Percentiles rank a stretch among this genome's conserved stretches.
Conservation (phyloP, 2,329 filamentous ascomycete genomes). For the Penicillium sp. region DNA sequence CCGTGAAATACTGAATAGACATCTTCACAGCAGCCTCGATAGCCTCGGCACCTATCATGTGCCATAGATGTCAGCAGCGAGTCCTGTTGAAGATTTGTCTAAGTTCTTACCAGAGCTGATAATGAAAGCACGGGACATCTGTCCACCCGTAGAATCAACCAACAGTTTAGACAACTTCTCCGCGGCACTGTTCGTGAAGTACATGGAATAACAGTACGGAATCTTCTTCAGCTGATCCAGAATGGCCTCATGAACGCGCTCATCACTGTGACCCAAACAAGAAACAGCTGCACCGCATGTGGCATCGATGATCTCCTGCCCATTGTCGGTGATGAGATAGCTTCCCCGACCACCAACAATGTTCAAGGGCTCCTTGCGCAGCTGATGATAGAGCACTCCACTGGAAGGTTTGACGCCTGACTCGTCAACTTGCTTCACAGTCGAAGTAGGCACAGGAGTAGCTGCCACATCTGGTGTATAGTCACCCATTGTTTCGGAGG, state of each 20-base stretch:
- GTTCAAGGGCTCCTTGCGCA: conserved; percentile 42
- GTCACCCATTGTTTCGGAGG: conserved; percentile 19
- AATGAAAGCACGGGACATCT: conserved; percentile 54
- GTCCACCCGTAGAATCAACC: conserved; percentile 47
- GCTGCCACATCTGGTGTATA: conserved; percentile 12
- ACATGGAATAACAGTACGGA: conserved; percentile 55
- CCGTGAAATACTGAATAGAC: conserved; percentile 60
- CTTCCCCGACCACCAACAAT: conserved; percentile 48
- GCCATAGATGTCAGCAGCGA: conserved; percentile 1
- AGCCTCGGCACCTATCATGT: conserved; percentile 56
- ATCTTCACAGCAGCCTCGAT: conserved; percentile 65
- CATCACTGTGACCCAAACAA: conserved; percentile 65
- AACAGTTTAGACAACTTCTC: conserved; percentile 51
- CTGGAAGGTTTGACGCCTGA: conserved; percentile 10
- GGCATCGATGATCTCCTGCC: conserved; percentile 62
- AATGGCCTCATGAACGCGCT: conserved; percentile 59
- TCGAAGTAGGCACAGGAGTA: neutral
- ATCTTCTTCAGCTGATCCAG: conserved; percentile 55
- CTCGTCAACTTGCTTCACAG: neutral
- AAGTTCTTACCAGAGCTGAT: conserved; percentile 50
- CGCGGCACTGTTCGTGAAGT: conserved; percentile 52
- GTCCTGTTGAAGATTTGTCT: neutral
- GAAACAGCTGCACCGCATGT: conserved; percentile 68
- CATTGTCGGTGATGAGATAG: conserved; percentile 48
- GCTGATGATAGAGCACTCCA: conserved; percentile 49